Percentiles rank a stretch among this genome's conserved stretches.
Conservation (phyloP, 257 asterid genomes). For the Lycium barbarum region DNA sequence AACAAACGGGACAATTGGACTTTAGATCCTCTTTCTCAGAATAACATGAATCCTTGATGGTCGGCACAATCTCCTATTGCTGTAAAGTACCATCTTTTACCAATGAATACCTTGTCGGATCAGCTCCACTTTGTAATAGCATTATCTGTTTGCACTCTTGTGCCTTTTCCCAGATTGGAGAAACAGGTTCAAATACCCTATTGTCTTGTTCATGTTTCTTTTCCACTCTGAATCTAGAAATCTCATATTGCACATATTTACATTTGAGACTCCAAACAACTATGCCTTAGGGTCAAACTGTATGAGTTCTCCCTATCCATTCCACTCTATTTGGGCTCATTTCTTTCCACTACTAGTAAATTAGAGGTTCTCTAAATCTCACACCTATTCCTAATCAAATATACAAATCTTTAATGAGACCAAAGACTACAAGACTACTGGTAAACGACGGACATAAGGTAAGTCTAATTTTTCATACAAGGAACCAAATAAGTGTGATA, state of each 20-base stretch:
- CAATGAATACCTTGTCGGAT: neutral
- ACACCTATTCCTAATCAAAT: neutral
- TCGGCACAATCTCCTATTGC: slow-evolving; percentile 8
- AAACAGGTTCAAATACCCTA: neutral
- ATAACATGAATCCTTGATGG: neutral
- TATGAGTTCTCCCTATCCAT: neutral
- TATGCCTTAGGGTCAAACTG: neutral
- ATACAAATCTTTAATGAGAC: neutral
- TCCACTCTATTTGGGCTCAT: slow-evolving; percentile 16
- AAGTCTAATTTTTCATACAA: neutral
- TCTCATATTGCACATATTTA: slow-evolving; percentile 4
- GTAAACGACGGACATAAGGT: neutral
- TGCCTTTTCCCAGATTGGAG: neutral
- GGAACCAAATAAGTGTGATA: neutral
- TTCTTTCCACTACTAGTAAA: neutral
- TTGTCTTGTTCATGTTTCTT: neutral
- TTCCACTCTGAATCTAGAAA: neutral
- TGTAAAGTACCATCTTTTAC: neutral
- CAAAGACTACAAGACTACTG: neutral
- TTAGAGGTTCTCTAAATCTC: neutral
- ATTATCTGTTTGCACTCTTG: neutral
- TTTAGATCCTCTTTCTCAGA: neutral
- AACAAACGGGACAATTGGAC: neutral
- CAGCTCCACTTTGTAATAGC: neutral
- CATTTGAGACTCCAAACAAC: neutral